Evolutionary conservation across 257 asterid genomes (phyloP).

Genomic region (Fraxinus anomala): DNA sequence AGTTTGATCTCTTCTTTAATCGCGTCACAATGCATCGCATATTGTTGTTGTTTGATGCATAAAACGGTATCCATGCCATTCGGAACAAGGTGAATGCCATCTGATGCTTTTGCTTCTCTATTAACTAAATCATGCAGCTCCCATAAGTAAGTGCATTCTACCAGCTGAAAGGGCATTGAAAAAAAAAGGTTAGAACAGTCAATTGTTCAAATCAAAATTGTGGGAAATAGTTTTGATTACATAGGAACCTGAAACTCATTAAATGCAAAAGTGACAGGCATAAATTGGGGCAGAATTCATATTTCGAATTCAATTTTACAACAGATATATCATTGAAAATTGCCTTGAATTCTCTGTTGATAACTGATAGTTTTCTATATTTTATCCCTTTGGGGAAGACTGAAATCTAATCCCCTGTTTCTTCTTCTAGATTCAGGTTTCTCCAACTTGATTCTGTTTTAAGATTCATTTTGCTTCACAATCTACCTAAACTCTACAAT

Average conservation of each 20-base stretch:
- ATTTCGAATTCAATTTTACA: background rate
- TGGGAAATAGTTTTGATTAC: background rate
- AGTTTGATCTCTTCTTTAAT: conserved; percentile 64
- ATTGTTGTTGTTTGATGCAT: conserved; percentile 59
- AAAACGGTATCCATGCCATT: conserved; percentile 50
- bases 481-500: background rate
- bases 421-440: background rate
- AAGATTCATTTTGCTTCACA: background rate
- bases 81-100: conserved; percentile 74
- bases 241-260: background rate
- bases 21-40: conserved; percentile 88
- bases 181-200: background rate
- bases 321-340: background rate
- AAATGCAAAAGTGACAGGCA: background rate
- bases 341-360: background rate
- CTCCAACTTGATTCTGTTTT: background rate
- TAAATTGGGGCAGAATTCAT: background rate
- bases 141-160: conserved; percentile 70
- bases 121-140: conserved; percentile 68
- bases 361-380: background rate
- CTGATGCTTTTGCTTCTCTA: conserved; percentile 64
- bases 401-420: background rate
- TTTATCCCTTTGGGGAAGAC: background rate
- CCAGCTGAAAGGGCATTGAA: conserved; percentile 49
- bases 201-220: background rate